phyloP scores from a whole-genome alignment of 139 green algal species.

The Limnomonas spitsbergensis region DNA sequence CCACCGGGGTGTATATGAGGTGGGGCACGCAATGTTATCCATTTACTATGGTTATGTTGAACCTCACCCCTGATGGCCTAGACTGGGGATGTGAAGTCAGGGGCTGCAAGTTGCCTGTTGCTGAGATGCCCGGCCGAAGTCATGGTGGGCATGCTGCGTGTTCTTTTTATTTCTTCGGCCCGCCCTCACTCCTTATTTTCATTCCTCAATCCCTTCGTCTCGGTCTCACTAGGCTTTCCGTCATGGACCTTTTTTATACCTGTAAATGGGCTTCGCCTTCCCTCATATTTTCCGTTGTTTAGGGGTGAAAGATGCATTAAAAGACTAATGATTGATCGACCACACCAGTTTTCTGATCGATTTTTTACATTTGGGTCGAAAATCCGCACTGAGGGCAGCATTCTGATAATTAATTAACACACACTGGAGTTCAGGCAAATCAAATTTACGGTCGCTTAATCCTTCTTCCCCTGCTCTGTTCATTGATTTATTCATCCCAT shows the following conservation, averaged over 20 bases:
- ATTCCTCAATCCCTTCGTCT: background rate
- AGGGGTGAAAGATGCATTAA: no score
- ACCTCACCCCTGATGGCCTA: background rate
- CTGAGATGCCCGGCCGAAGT: background rate
- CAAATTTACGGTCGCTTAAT: no score
- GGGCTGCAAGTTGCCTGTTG: background rate
- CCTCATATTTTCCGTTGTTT: no score
- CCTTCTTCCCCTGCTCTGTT: background rate
- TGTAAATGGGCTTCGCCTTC: no score
- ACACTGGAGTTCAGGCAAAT: background rate
- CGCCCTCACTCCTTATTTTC: background rate
- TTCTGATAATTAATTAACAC: background rate
- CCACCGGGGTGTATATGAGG: conserved; percentile 77
- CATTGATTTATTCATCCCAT: background rate
- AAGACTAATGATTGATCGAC: no score
- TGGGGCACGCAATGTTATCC: background rate
- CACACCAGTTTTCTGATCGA: background rate
- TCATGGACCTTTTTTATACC: no score
- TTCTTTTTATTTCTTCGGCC: background rate
- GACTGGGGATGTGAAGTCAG: conserved; percentile 37
- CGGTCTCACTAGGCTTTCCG: no score
- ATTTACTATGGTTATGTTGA: no score
- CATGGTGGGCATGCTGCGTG: background rate
- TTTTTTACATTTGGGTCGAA: background rate
- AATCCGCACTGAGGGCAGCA: background rate